A percentile compares a stretch with the other conserved stretches of the same genome.
Evolutionary conservation across 192 early-diverging fungal species (phyloP).

Genomic region (Spizellomyces punctatus): DNA sequence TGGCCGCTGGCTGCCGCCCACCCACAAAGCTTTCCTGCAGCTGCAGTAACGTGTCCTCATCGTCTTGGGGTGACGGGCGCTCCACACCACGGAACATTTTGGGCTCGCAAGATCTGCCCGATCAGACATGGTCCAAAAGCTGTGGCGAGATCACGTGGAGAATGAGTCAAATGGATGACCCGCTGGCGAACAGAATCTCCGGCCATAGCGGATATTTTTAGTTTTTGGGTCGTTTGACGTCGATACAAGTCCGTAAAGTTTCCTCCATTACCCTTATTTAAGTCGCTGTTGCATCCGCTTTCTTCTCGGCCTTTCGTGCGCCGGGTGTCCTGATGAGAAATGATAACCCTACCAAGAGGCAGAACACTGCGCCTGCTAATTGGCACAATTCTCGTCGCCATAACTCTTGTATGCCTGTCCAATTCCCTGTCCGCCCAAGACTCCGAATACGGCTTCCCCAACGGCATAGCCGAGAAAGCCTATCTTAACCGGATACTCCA

Average conservation of each 20-base stretch:
- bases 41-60: conserved; percentile 10
- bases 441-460: background rate
- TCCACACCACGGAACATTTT: background rate
- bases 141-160: too few species aligned
- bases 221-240: too few species aligned
- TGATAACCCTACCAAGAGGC: conserved; percentile 23
- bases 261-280: too few species aligned
- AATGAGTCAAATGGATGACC: too few species aligned
- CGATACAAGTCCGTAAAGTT: too few species aligned
- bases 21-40: conserved; percentile 14
- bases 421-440: conserved; percentile 9
- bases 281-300: too few species aligned
- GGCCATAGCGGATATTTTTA: too few species aligned
- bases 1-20: background rate
- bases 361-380: conserved; percentile 19
- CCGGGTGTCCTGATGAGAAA: background rate
- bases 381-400: background rate
- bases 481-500: conserved; percentile 22
- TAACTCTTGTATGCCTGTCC: conserved; percentile 17
- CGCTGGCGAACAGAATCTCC: too few species aligned
- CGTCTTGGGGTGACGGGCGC: conserved; percentile 9
- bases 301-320: too few species aligned
- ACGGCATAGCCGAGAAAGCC: conserved; percentile 11
- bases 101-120: too few species aligned
- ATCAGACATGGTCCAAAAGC: too few species aligned